Conservation (phyloP, 2,329 filamentous ascomycete species). For the Arachnopeziza araneosa region DNA sequence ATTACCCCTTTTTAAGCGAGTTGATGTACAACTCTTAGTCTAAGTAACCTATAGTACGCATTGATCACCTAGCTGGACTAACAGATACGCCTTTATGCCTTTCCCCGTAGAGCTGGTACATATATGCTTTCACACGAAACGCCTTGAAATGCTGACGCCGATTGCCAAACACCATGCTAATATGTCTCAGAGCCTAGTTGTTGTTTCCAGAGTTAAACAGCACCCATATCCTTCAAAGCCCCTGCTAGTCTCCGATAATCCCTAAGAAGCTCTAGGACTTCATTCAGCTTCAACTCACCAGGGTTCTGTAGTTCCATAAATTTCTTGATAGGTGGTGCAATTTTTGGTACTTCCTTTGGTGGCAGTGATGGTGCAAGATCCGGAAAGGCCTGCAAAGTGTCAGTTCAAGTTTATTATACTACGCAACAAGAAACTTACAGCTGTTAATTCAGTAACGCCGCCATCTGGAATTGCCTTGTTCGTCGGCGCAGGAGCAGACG, state of each 20-base stretch:
- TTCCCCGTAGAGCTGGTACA: background rate
- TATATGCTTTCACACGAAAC: background rate
- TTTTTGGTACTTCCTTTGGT: constrained; percentile 48
- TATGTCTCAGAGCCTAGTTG: background rate
- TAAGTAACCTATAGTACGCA: background rate
- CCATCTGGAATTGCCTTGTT: constrained; percentile 41
- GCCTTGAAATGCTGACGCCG: background rate
- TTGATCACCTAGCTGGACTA: background rate
- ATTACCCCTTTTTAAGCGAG: background rate
- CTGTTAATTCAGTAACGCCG: constrained; percentile 45
- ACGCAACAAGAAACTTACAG: constrained; percentile 38
- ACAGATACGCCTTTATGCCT: background rate
- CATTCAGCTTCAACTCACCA: constrained; percentile 64
- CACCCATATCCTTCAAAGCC: constrained; percentile 56
- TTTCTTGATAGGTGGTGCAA: constrained; percentile 62
- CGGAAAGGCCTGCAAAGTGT: constrained; percentile 48
- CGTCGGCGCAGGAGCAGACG: constrained; percentile 34
- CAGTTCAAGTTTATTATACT: background rate
- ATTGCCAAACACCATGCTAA: background rate
- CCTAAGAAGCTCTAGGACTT: constrained; percentile 64
- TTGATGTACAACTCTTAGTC: background rate
- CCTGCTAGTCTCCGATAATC: constrained; percentile 70
- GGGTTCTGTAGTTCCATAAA: constrained; percentile 70
- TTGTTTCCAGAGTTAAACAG: constrained; percentile 37
- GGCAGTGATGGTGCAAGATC: constrained; percentile 51